Conservation (phyloP, 306 rosid species). For the Citrullus colocynthis region DNA sequence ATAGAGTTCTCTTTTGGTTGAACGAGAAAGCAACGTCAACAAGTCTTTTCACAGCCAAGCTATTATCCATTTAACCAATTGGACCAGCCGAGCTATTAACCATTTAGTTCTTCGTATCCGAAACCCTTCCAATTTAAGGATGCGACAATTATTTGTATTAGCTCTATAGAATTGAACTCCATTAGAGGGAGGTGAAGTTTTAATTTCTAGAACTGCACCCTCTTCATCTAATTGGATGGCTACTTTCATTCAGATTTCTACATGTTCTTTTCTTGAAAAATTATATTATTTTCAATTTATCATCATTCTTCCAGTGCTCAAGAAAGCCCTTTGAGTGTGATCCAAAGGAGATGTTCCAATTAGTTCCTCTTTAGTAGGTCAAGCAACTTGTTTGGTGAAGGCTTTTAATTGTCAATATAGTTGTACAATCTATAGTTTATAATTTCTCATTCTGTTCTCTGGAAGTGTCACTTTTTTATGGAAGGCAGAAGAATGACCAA, state of each 20-base stretch:
- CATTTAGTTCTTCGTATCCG: background rate
- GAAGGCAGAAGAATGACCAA: background rate
- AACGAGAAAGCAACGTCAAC: constrained; percentile 41
- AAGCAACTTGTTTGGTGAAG: background rate
- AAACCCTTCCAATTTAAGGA: background rate
- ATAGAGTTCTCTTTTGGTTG: constrained; percentile 26
- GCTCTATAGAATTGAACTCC: background rate
- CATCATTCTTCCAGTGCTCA: background rate
- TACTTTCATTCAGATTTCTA: background rate
- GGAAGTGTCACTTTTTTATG: background rate
- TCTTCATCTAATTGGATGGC: constrained; percentile 1
- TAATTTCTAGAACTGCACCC: background rate
- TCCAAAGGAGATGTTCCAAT: background rate
- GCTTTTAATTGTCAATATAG: background rate
- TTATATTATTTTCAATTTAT: background rate
- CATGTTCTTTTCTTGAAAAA: background rate
- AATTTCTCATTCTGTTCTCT: background rate
- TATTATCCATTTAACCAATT: background rate
- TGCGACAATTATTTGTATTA: background rate
- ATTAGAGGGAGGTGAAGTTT: background rate
- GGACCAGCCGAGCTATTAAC: background rate
- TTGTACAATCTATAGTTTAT: background rate
- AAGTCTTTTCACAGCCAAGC: background rate
- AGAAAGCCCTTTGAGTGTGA: background rate
- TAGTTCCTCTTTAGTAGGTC: background rate